phyloP scores from a whole-genome alignment of 768 basidiomycete species.

The Agaricus bisporus region DNA sequence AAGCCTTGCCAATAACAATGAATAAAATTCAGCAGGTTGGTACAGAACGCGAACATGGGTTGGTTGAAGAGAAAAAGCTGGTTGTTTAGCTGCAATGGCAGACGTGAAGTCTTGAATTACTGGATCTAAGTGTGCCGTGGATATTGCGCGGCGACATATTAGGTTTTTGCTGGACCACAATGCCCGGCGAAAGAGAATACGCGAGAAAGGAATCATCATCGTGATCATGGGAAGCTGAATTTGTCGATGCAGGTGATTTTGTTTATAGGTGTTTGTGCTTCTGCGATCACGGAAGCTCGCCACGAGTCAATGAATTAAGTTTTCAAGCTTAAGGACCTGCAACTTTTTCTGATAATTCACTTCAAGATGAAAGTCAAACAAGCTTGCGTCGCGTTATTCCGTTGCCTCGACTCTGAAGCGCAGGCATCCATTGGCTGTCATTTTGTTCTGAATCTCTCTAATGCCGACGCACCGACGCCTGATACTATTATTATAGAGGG shows the following conservation, averaged over 20 bases:
- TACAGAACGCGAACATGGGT: conserved; percentile 41
- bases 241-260: not conserved
- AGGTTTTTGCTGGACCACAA: not conserved
- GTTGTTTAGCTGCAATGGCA: conserved; percentile 27
- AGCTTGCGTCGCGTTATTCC: no score
- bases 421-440: not conserved
- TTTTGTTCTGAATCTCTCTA: not conserved
- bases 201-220: conserved; percentile 38
- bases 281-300: not conserved
- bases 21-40: conserved; percentile 28
- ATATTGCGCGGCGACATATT: not conserved
- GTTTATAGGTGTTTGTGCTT: conserved; percentile 6
- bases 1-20: conserved; percentile 42
- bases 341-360: no score
- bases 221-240: not conserved
- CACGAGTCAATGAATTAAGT: not conserved
- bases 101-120: conserved; percentile 24
- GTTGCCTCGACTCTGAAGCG: not conserved
- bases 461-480: not conserved
- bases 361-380: no score
- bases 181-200: conserved; percentile 17
- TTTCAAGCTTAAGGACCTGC: no score
- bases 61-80: conserved; percentile 34
- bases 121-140: conserved; percentile 17
- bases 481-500: no score